Evolutionary conservation across 1,284 basidiomycete genomes (phyloP).

Genomic region (Cutaneotrichosporon sp.): DNA sequence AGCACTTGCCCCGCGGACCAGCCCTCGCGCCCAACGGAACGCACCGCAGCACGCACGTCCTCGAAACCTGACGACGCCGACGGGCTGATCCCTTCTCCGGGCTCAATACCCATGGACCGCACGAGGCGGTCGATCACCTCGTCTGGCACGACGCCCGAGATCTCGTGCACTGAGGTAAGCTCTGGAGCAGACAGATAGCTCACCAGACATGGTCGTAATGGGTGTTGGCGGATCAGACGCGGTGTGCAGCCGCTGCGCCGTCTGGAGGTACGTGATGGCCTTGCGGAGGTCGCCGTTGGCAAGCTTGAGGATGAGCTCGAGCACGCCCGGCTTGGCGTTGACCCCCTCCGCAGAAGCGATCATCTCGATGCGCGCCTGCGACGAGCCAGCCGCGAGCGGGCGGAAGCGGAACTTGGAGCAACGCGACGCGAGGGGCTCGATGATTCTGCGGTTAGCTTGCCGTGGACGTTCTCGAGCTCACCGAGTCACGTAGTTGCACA

Average conservation of each 20-base stretch:
- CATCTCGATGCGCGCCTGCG: constrained; percentile 72
- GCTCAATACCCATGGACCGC: constrained; percentile 72
- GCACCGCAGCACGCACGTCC: constrained; percentile 70
- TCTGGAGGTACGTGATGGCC: constrained; percentile 98
- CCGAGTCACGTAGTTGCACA: constrained; percentile 99
- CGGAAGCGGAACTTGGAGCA: constrained; percentile 99
- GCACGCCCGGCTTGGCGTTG: constrained; percentile 54
- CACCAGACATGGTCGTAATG: constrained; percentile 63
- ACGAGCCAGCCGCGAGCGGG: constrained; percentile 77
- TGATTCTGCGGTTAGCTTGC: constrained; percentile 71
- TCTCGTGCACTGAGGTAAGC: constrained; percentile 73
- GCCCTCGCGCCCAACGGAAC: constrained; percentile 76
- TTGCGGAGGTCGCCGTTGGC: constrained; percentile 94
- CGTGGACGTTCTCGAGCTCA: constrained; percentile 54
- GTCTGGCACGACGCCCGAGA: constrained; percentile 91
- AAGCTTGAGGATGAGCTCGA: constrained; percentile 51
- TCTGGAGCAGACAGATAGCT: constrained; percentile 21
- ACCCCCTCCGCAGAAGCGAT: constrained; percentile 68
- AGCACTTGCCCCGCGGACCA: constrained; percentile 92
- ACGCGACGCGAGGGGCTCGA: constrained; percentile 96
- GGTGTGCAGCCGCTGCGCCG: constrained; percentile 78
- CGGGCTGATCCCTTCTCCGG: constrained; percentile 58
- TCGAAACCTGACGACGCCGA: constrained; percentile 65
- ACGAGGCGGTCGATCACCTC: constrained; percentile 70
- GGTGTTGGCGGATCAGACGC: constrained; percentile 68